phyloP scores from a whole-genome alignment of 1,139 yeast genomes.

The Kurtzmaniella quercitrusa region DNA sequence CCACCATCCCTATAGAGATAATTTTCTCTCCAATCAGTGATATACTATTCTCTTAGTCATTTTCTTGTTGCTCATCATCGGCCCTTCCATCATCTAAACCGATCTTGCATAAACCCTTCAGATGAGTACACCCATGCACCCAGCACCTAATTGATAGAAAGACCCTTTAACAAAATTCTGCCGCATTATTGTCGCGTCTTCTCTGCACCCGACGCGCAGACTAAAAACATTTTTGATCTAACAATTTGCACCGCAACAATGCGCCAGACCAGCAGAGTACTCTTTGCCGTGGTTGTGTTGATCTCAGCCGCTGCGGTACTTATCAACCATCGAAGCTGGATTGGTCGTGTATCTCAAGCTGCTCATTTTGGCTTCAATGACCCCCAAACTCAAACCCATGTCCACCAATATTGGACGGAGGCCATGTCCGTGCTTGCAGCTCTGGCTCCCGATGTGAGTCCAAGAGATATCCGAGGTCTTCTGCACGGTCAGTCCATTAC shows the following conservation, averaged over 20 bases:
- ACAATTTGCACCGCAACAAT: not conserved
- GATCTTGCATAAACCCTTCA: too few species aligned
- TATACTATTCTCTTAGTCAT: too few species aligned
- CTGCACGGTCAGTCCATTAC: slow-evolving; percentile 2
- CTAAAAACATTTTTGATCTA: not conserved
- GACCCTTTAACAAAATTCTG: not conserved
- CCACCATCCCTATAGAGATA: too few species aligned
- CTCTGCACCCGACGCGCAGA: not conserved
- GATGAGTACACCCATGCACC: too few species aligned
- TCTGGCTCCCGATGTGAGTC: not conserved
- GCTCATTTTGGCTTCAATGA: not conserved
- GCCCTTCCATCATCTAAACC: too few species aligned
- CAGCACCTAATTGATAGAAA: too few species aligned
- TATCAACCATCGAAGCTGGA: not conserved
- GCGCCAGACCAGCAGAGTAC: not conserved
- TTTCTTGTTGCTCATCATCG: too few species aligned
- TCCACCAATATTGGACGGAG: not conserved
- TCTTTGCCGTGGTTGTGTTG: not conserved
- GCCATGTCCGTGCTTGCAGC: not conserved
- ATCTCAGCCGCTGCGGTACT: not conserved
- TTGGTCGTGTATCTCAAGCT: not conserved
- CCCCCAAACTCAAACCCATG: not conserved
- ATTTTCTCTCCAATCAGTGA: too few species aligned
- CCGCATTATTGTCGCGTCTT: not conserved
- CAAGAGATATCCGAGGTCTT: not conserved